Evolutionary conservation across 1,284 basidiomycete species (phyloP).

Genomic region (Irpex sp.): DNA sequence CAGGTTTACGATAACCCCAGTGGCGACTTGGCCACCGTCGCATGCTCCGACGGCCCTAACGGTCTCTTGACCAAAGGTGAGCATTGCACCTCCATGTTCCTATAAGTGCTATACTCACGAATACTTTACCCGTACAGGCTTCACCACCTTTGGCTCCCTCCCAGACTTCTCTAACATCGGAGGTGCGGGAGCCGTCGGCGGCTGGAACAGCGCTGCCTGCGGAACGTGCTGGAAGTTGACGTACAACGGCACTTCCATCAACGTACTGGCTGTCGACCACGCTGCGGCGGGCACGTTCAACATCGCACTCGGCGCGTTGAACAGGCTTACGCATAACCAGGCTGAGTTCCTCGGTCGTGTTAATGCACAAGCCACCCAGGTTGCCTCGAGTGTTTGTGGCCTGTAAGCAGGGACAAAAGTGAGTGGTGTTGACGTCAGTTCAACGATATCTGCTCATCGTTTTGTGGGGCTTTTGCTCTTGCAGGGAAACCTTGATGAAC

Average conservation of each 20-base stretch:
- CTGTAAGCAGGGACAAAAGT: constrained; percentile 14
- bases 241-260: constrained; percentile 35
- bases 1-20: constrained; percentile 37
- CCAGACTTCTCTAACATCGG: constrained; percentile 47
- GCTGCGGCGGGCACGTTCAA: constrained; percentile 33
- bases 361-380: constrained; percentile 20
- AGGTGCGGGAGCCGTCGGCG: constrained; percentile 36
- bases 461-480: not conserved
- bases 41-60: constrained; percentile 44
- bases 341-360: constrained; percentile 10
- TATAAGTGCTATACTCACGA: constrained; percentile 17
- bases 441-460: not conserved
- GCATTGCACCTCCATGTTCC: constrained; percentile 30
- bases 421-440: not conserved
- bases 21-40: constrained; percentile 32
- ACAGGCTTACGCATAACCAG: constrained; percentile 26
- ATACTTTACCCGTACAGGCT: constrained; percentile 29
- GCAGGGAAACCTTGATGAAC: not conserved
- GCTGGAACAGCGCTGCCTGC: constrained; percentile 40
- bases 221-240: constrained; percentile 44
- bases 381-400: constrained; percentile 35
- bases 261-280: constrained; percentile 40
- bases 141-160: constrained; percentile 42
- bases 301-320: constrained; percentile 38
- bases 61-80: constrained; percentile 36